Conservation (phyloP, 2,329 filamentous ascomycete species). For the Botrytis pseudocinerea region DNA sequence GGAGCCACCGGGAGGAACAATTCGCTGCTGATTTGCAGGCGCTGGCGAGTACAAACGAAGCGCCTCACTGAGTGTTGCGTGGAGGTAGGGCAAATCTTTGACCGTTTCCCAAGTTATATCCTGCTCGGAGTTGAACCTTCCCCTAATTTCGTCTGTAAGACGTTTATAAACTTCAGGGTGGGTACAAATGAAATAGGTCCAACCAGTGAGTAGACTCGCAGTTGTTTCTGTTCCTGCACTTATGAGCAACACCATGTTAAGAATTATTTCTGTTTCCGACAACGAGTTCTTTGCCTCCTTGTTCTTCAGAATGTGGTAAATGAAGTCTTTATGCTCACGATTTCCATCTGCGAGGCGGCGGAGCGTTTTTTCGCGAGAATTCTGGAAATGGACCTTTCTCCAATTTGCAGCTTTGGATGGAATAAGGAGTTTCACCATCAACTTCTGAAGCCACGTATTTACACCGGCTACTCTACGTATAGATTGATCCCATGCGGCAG, state of each 20-base stretch:
- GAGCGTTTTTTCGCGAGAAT: slow-evolving; percentile 18
- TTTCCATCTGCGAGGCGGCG: slow-evolving; percentile 16
- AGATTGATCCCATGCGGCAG: slow-evolving; percentile 19
- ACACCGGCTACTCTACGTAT: slow-evolving; percentile 19
- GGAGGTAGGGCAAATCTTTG: slow-evolving; percentile 15
- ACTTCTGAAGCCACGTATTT: slow-evolving; percentile 13
- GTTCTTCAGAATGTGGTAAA: slow-evolving; percentile 34
- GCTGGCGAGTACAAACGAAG: slow-evolving; percentile 24
- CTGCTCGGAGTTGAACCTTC: slow-evolving; percentile 40
- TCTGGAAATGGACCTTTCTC: slow-evolving; percentile 18
- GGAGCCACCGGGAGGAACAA: slow-evolving; percentile 29
- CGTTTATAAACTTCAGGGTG: slow-evolving; percentile 40
- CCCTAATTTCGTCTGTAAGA: slow-evolving; percentile 45
- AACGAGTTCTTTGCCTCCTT: slow-evolving; percentile 30
- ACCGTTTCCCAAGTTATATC: slow-evolving; percentile 44
- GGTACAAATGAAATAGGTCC: slow-evolving; percentile 33
- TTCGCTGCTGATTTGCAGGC: slow-evolving; percentile 36
- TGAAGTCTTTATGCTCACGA: slow-evolving; percentile 42
- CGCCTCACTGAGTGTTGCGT: slow-evolving; percentile 14
- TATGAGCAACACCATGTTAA: slow-evolving; percentile 21
- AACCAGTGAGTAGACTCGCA: slow-evolving; percentile 28
- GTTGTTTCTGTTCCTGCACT: slow-evolving; percentile 27
- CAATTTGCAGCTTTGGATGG: slow-evolving; percentile 19
- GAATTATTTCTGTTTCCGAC: slow-evolving; percentile 23
- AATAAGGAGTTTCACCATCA: slow-evolving; percentile 17